phyloP scores from a whole-genome alignment of 768 basidiomycete genomes.

The Suillus sp. region DNA sequence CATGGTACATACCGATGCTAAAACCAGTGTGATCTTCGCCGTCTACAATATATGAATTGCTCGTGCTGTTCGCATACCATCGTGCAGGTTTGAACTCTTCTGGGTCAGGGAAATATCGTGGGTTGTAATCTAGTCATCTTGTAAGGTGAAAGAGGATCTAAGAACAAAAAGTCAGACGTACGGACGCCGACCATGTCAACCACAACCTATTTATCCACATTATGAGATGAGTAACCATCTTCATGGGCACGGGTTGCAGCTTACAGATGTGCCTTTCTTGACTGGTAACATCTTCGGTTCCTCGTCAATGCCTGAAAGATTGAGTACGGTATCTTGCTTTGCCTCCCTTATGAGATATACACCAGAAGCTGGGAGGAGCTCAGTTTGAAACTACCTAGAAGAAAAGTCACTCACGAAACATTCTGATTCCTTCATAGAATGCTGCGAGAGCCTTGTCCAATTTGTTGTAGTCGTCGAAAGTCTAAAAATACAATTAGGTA shows the following conservation, averaged over 20 bases:
- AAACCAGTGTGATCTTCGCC: slow-evolving; percentile 28
- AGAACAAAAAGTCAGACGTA: slow-evolving; percentile 17
- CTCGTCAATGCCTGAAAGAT: slow-evolving; percentile 18
- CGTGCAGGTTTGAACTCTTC: slow-evolving; percentile 38
- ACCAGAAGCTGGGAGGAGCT: slow-evolving; percentile 28
- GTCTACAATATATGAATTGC: slow-evolving; percentile 14
- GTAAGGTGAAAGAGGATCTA: slow-evolving; percentile 17
- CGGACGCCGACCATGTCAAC: slow-evolving; percentile 35
- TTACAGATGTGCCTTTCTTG: slow-evolving; percentile 27
- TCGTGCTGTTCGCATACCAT: slow-evolving; percentile 34
- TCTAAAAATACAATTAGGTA: slow-evolving; percentile 10
- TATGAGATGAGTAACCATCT: not conserved
- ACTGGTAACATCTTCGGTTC: slow-evolving; percentile 23
- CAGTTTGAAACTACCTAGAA: not conserved
- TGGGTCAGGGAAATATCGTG: slow-evolving; percentile 39
- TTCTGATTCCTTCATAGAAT: slow-evolving; percentile 36
- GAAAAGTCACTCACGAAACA: slow-evolving; percentile 33
- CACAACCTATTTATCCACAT: slow-evolving; percentile 18
- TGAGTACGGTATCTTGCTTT: slow-evolving; percentile 28
- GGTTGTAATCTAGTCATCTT: slow-evolving; percentile 38
- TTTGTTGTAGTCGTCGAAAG: slow-evolving; percentile 27
- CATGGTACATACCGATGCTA: slow-evolving; percentile 22
- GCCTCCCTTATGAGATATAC: slow-evolving; percentile 33
- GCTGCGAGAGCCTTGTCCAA: slow-evolving; percentile 33
- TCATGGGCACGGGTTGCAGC: not conserved